phyloP scores from a whole-genome alignment of 208 protist genomes.

The Trypanosoma avium region DNA sequence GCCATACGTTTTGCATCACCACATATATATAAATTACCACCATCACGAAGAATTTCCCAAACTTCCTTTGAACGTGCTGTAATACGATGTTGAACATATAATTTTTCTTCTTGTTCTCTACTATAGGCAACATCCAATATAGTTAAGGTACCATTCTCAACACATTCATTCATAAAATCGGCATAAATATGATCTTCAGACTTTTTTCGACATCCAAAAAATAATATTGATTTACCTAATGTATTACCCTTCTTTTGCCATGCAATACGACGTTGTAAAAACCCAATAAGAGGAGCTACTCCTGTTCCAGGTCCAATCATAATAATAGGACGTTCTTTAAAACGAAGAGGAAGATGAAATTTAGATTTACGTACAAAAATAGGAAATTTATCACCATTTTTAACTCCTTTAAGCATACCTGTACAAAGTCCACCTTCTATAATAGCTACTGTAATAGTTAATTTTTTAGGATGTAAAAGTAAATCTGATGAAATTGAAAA shows the following conservation, averaged over 20 bases:
- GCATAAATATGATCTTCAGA: constrained; percentile 86
- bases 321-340: constrained; percentile 82
- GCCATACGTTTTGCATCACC: constrained; percentile 93
- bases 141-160: constrained; percentile 64
- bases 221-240: constrained; percentile 76
- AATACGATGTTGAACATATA: constrained; percentile 93
- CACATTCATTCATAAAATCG: constrained; percentile 59
- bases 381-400: constrained; percentile 63
- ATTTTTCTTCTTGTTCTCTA: constrained; percentile 71
- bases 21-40: constrained; percentile 90
- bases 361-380: constrained; percentile 93
- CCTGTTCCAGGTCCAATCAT: constrained; percentile 97
- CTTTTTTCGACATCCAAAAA: constrained; percentile 89
- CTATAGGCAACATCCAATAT: constrained; percentile 83
- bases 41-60: constrained; percentile 64
- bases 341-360: constrained; percentile 88
- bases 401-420: constrained; percentile 72
- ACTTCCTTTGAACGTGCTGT: constrained; percentile 51
- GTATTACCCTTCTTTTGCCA: constrained; percentile 72
- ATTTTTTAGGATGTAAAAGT: constrained; percentile 55
- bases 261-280: constrained; percentile 87
- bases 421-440: constrained; percentile 92
- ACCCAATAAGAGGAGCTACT: constrained; percentile 94
- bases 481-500: constrained; percentile 96
- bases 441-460: constrained; percentile 88